These are phyloP conservation scores for Leccinum proliferum DNA, from an alignment of 1,284 basidiomycete genomes.

Conservation along the genomic window DNA sequence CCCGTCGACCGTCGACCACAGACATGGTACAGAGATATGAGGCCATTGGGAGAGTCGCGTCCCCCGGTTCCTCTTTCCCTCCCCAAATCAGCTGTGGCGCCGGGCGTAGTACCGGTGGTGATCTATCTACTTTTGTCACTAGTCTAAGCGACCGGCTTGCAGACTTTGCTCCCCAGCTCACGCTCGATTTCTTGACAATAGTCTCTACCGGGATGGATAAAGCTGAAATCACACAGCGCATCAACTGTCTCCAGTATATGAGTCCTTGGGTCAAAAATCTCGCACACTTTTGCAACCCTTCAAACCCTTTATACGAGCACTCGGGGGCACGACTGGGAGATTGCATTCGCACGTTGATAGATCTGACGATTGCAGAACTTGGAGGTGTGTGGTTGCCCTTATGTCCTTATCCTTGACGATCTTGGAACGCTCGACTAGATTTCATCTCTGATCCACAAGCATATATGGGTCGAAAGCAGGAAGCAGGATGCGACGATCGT, in stretches of 20 bases:
- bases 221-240: no score
- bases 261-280: no score
- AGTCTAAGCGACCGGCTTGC: slow-evolving; percentile 71
- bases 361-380: slow-evolving; percentile 37
- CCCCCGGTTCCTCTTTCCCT: slow-evolving; percentile 27
- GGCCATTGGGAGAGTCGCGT: slow-evolving; percentile 40
- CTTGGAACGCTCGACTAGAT: slow-evolving; percentile 42
- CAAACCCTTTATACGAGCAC: no score
- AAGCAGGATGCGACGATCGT: no score
- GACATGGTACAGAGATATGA: slow-evolving; percentile 80
- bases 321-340: no score
- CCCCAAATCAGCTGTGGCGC: slow-evolving; percentile 28
- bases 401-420: not conserved
- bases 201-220: no score
- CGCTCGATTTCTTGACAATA: slow-evolving; percentile 40
- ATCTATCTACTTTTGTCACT: slow-evolving; percentile 58
- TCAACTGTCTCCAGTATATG: no score
- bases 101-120: slow-evolving; percentile 33
- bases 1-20: slow-evolving; percentile 69
- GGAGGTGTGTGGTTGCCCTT: slow-evolving; percentile 43
- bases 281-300: no score
- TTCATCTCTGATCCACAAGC: slow-evolving; percentile 22
- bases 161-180: slow-evolving; percentile 69
- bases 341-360: no score
- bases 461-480: no score